These are phyloP conservation scores for Populus alba DNA, from an alignment of 345 rosid species.

Conservation along the genomic window DNA sequence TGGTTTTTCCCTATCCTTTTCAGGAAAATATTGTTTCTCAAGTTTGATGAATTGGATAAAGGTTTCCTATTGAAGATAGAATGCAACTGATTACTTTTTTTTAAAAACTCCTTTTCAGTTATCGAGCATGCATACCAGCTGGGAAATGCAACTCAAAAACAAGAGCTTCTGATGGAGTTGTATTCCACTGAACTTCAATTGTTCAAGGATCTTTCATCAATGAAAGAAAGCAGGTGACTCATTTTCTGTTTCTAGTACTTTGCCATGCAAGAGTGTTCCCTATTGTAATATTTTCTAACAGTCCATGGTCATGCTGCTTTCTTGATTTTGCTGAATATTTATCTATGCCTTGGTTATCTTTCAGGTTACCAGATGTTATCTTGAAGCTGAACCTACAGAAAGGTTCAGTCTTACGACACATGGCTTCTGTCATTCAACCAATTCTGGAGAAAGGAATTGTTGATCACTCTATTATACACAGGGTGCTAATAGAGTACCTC, in stretches of 20 bases:
- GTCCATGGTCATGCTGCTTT: not conserved
- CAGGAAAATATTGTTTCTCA: not conserved
- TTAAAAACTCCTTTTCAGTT: constrained; percentile 38
- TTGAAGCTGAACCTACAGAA: constrained; percentile 65
- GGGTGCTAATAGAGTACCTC: constrained; percentile 70
- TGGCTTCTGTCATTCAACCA: constrained; percentile 77
- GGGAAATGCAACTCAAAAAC: constrained; percentile 78
- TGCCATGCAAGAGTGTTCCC: not conserved
- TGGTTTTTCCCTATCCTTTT: not conserved
- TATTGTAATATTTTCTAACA: not conserved
- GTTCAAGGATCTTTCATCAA: constrained; percentile 62
- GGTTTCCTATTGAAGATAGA: not conserved
- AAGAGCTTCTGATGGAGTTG: constrained; percentile 81
- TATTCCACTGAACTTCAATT: constrained; percentile 88
- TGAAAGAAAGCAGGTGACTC: constrained; percentile 70
- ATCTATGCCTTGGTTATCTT: not conserved
- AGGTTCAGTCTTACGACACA: constrained; percentile 68
- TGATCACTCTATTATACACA: constrained; percentile 84
- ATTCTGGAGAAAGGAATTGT: constrained; percentile 90
- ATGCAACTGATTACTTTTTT: not conserved
- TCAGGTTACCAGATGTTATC: constrained; percentile 81
- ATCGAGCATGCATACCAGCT: constrained; percentile 79
- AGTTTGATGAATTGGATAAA: not conserved
- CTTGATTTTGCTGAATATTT: not conserved
- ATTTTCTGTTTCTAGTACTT: not conserved